Evolutionary conservation across 2,329 filamentous ascomycete species (phyloP).

Genomic region (Rutstroemia sp.): DNA sequence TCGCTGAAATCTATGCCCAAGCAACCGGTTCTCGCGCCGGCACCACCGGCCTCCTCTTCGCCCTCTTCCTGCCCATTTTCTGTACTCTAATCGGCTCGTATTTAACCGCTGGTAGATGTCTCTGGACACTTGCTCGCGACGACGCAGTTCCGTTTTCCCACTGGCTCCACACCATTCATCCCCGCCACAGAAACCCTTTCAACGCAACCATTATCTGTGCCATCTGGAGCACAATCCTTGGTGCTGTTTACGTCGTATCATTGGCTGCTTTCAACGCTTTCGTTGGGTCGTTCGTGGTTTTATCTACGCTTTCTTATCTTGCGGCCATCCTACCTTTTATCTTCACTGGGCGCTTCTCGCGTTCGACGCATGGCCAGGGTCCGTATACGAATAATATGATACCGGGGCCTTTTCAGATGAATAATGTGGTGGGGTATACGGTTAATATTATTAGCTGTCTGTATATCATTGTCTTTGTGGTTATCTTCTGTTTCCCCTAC

Average conservation of each 20-base stretch:
- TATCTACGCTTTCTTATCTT: conserved; percentile 50
- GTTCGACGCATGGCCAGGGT: neutral
- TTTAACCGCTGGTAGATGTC: conserved; percentile 52
- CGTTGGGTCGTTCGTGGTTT: conserved; percentile 51
- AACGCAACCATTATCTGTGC: conserved; percentile 47
- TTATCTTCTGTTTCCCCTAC: conserved; percentile 56
- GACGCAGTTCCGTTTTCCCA: conserved; percentile 45
- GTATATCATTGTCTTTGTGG: conserved; percentile 53
- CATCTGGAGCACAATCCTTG: conserved; percentile 46
- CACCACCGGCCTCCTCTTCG: conserved; percentile 43
- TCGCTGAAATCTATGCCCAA: conserved; percentile 59
- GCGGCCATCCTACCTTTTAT: conserved; percentile 55
- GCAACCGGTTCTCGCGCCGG: conserved; percentile 45
- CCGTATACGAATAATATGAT: conserved; percentile 32
- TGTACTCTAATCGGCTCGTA: conserved; percentile 47
- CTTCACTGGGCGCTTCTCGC: conserved; percentile 33
- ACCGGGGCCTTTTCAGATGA: conserved; percentile 53
- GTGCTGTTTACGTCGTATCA: conserved; percentile 58
- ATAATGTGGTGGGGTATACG: conserved; percentile 37
- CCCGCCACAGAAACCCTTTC: conserved; percentile 42
- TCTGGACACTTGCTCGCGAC: conserved; percentile 55
- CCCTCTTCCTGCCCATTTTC: conserved; percentile 46
- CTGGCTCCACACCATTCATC: conserved; percentile 41
- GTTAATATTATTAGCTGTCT: conserved; percentile 45
- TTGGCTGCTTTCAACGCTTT: conserved; percentile 61